A percentile compares a stretch with the other conserved stretches of the same genome.
phyloP scores from a whole-genome alignment of 306 rosid genomes.

The Quercus alba region DNA sequence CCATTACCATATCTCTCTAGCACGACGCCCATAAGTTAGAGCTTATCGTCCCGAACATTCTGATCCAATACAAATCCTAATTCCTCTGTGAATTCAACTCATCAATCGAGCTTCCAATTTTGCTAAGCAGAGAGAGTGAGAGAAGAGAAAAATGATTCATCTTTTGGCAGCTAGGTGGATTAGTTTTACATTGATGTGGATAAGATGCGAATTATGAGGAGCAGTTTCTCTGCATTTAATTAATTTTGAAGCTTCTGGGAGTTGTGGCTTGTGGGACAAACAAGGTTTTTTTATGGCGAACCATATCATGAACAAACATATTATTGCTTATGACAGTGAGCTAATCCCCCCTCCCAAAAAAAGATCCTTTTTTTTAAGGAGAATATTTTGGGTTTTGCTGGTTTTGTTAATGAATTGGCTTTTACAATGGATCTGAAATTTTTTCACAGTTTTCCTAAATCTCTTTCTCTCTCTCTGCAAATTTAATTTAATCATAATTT shows the following conservation, averaged over 20 bases:
- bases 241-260: background rate
- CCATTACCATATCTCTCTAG: no score
- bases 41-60: no score
- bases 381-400: background rate
- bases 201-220: no score
- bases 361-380: background rate
- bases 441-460: background rate
- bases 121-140: no score
- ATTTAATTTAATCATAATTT: background rate
- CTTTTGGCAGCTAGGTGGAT: no score
- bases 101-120: no score
- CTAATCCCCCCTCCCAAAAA: background rate
- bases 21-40: no score
- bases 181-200: no score
- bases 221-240: background rate
- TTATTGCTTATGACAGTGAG: background rate
- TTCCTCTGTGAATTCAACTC: no score
- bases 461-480: background rate
- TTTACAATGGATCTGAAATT: background rate
- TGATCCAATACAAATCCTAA: no score
- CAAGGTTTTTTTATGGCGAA: background rate
- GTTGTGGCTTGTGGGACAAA: background rate
- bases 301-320: background rate
- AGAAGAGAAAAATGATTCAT: no score
- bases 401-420: background rate